A percentile compares a stretch with the other conserved stretches of the same genome.
phyloP scores from a whole-genome alignment of 2,329 filamentous ascomycete genomes.

The Botrytis hyacinthi region DNA sequence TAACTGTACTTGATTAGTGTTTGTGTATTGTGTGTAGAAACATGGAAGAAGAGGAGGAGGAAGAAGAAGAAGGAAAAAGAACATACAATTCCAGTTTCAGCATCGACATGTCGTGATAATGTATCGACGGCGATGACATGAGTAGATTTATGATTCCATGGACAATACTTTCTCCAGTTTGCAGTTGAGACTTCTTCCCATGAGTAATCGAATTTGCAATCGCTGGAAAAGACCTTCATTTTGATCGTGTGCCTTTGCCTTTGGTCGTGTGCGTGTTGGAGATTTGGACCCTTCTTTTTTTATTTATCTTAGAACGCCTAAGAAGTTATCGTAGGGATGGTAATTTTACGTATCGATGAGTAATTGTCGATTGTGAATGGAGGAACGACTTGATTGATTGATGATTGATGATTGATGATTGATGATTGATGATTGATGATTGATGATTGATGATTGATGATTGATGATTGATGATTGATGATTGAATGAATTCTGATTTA shows the following conservation, averaged over 20 bases:
- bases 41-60: neutral
- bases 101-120: conserved; percentile 67
- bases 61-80: neutral
- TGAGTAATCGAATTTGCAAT: conserved; percentile 91
- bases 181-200: conserved; percentile 97
- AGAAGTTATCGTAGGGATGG: neutral
- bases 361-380: neutral
- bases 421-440: neutral
- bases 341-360: neutral
- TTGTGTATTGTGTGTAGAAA: neutral
- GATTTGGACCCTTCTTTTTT: conserved; percentile 2
- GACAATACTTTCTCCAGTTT: conserved; percentile 98
- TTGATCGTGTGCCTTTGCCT: conserved; percentile 36
- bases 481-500: neutral
- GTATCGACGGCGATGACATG: conserved; percentile 97
- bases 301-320: neutral
- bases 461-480: neutral
- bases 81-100: conserved; percentile 63
- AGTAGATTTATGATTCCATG: conserved; percentile 98
- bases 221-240: conserved; percentile 96
- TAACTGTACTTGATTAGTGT: conserved; percentile 46
- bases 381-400: neutral
- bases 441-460: neutral
- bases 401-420: neutral
- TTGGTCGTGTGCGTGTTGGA: neutral